Base-by-base conservation (phyloP, 768 basidiomycete genomes). In the Rhodotorula diobovata region DNA sequence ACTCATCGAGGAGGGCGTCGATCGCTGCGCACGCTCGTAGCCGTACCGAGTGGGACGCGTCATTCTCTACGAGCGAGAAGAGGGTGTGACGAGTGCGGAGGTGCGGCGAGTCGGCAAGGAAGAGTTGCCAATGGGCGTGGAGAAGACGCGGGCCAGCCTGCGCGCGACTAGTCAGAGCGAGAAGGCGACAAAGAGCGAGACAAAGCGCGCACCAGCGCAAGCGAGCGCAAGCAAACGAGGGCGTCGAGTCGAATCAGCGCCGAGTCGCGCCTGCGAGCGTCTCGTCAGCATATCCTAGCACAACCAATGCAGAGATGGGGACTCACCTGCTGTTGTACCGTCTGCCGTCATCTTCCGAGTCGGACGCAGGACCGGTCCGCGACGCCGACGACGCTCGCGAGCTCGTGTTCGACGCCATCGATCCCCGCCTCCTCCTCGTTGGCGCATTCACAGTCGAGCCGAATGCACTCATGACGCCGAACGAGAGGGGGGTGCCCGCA, bases 391-490 rank as follows among this genome's bases (percentile, higher is more conserved):
- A 59, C 32, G 39, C 61, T 15, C 46, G 54, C 35, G 57, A 63
- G 8, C 59, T 62, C 25, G 64, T 23, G 21, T 35, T 51, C n/a
- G 60, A 51, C 14, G 23, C 50, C 3, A 15, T 20, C 35, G 50
- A 53, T 18, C 37, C 58, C 21, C 30, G 37, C 28, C n/a, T n/a
- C 30, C 16, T 20, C 51, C 65, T 58, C n/a, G 30, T 46, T 12
- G 60, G 50, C 8, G 54, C 61, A 34, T 32, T 23, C 1, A 58
- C 28, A 12, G 23, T 0, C 18, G 34, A 48, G 1, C 50, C 32
- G 39, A 74, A 74, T 0, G 57, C 54, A 53, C 73, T 65, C 70
- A 74, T 71, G 34, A 68, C 70, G 7, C 73, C 73, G 61, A 63
- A 61, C 7, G 68, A 37, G 15, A 67, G 61, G 20, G 59, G 68